Base-by-base conservation (phyloP, 2,329 filamentous ascomycete species). In the Cercospora zeina region DNA sequence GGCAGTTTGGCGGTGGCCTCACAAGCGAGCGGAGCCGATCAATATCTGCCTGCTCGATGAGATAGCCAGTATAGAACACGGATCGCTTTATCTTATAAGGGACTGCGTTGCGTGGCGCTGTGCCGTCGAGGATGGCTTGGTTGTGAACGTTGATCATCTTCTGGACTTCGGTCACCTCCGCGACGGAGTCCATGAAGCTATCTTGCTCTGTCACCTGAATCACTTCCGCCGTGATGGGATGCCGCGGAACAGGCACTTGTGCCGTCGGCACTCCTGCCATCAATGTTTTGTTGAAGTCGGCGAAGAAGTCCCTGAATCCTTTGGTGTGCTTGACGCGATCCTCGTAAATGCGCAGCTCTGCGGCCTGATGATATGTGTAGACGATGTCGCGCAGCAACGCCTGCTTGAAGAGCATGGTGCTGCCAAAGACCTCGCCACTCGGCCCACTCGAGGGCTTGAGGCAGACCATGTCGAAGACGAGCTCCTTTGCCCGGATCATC, bases 341-440 rank as follows among this genome's bases (percentile, higher is more conserved):
- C 70, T 88, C 86, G 69, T 88, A 88, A 36, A 88, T 79, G 37
- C 82, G 86, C 59, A 97, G 88, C 71, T 96, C 92, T n/a, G 88
- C 84, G 3, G 93, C 91, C 45, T 86, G 76, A 65, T 82, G 85
- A 77, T 97, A 97, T 30, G 93, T 97, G 77, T 91, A 87, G 78
- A 97, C 85, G 58, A 97, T 79, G 24, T 89, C 85, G 65, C 86
- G 83, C 30, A 99, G 84, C 70, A 97, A 91, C 39, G 86, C 81
- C 73, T 96, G 90, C 79, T 99, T 99, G 82, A 96, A 99, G 27
- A 85, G 79, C 87, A 97, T 95, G 2, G 95, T 99, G 71, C 82
- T 91, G 56, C 79, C 75, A 73, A 97, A 96, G 19, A 82, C 84
- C 76, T 96, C 87, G 68, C 89, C 89, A 62, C 85, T 86, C 1